Conservation (phyloP, 495 filamentous ascomycete species). For the Polyplosphaeria fusca region DNA sequence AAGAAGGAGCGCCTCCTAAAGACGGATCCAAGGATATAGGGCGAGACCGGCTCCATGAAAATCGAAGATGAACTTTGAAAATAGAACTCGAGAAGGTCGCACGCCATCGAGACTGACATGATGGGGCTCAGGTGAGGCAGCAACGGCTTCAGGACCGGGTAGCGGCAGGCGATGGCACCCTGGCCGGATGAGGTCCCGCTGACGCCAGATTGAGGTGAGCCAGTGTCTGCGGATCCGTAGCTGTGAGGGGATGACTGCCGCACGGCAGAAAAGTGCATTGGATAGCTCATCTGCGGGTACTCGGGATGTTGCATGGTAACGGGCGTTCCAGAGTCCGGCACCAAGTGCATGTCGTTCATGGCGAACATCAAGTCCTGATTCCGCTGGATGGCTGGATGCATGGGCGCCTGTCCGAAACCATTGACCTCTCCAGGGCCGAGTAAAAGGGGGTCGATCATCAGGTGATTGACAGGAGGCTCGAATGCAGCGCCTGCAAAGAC, state of each 20-base stretch:
- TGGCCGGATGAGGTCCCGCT: constrained; percentile 26
- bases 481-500: constrained; percentile 4
- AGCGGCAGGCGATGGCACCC: constrained; percentile 9
- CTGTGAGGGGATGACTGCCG: constrained; percentile 29
- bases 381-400: constrained; percentile 17
- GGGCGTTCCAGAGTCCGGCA: constrained; percentile 16
- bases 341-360: constrained; percentile 31
- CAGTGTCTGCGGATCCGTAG: constrained; percentile 29
- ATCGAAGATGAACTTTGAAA: constrained; percentile 48
- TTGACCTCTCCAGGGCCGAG: constrained; percentile 21
- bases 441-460: constrained; percentile 28
- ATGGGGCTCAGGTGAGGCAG: constrained; percentile 44
- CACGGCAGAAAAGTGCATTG: constrained; percentile 22
- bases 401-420: constrained; percentile 9
- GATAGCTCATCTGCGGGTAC: constrained; percentile 23
- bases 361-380: constrained; percentile 27
- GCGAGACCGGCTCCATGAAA: constrained; percentile 43
- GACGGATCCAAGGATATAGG: constrained; percentile 43
- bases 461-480: constrained; percentile 10
- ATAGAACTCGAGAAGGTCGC: constrained; percentile 52
- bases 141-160: constrained; percentile 30
- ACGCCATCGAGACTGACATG: constrained; percentile 46
- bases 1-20: constrained; percentile 43
- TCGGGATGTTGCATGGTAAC: constrained; percentile 15
- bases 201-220: constrained; percentile 26